A percentile compares a stretch with the other conserved stretches of the same genome.
Conservation (phyloP, 1,284 basidiomycete genomes). For the Fomitopsis schrenkii region DNA sequence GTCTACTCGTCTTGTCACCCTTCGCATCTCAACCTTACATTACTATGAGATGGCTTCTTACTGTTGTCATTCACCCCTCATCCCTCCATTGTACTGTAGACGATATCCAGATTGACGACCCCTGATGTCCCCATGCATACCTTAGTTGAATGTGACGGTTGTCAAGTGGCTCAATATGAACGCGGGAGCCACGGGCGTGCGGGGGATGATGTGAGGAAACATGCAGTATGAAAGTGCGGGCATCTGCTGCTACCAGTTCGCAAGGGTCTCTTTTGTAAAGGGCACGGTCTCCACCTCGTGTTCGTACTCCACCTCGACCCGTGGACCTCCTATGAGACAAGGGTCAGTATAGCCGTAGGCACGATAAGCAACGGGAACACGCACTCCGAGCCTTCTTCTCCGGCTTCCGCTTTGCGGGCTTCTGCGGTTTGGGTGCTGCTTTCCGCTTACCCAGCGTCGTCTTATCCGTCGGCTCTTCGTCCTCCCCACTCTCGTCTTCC, state of each 20-base stretch:
- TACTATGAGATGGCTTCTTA: neutral
- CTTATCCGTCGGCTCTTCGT: conserved; percentile 29
- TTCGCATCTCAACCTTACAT: neutral
- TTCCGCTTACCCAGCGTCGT: conserved; percentile 67
- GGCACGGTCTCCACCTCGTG: conserved; percentile 78
- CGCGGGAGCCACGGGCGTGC: neutral
- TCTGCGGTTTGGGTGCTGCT: conserved; percentile 34
- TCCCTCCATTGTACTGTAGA: neutral
- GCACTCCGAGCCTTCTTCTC: conserved; percentile 58
- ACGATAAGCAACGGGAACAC: conserved; percentile 21
- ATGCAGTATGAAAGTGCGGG: too few species aligned
- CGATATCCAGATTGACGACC: neutral
- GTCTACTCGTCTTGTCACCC: neutral
- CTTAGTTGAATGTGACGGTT: neutral
- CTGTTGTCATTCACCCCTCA: neutral
- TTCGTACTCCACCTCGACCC: conserved; percentile 95
- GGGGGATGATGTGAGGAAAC: neutral
- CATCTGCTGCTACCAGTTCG: conserved; percentile 47
- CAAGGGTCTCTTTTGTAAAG: conserved; percentile 50
- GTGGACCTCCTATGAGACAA: conserved; percentile 55
- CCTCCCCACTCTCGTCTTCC: conserved; percentile 27
- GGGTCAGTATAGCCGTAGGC: conserved; percentile 14
- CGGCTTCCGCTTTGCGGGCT: conserved; percentile 44
- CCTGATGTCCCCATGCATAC: neutral
- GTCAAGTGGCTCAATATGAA: neutral